These are phyloP conservation scores for Rhamnella rubrinervis DNA, from an alignment of 331 rosid species.

Conservation along the genomic window DNA sequence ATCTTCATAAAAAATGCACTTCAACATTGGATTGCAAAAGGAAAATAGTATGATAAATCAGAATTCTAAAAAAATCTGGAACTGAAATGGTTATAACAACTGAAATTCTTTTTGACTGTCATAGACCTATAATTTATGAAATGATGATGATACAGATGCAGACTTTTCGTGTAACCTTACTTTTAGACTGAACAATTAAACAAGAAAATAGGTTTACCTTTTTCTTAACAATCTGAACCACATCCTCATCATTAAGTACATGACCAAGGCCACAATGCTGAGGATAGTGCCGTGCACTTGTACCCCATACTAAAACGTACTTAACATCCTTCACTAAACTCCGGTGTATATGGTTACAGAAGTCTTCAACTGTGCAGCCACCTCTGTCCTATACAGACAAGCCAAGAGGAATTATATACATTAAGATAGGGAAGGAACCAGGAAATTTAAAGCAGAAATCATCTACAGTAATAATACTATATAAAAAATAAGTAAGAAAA, in stretches of 20 bases:
- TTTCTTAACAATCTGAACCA: conserved; percentile 97
- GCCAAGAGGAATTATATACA: conserved; percentile 15
- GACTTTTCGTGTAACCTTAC: background rate
- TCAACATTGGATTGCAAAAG: background rate
- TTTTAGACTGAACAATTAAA: too few species aligned
- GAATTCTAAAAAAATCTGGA: background rate
- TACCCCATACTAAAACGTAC: conserved; percentile 95
- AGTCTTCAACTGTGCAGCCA: conserved; percentile 92
- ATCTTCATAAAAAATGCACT: background rate
- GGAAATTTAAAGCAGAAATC: conserved; percentile 18
- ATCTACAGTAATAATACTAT: conserved; percentile 10
- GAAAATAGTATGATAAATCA: background rate
- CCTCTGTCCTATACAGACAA: conserved; percentile 79
- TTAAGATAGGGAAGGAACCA: conserved; percentile 1
- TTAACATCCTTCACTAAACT: conserved; percentile 95
- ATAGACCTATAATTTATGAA: background rate
- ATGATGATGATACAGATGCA: background rate
- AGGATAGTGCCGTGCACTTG: conserved; percentile 92
- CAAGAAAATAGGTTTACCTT: conserved; percentile 44
- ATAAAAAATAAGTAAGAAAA: conserved; percentile 7
- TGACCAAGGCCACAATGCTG: conserved; percentile 93
- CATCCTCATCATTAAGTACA: conserved; percentile 78
- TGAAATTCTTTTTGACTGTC: background rate
- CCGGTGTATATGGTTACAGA: conserved; percentile 97
- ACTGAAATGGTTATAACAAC: background rate